Base-by-base conservation (phyloP, 2,329 filamentous ascomycete genomes). In the Fusarium armeniacum region DNA sequence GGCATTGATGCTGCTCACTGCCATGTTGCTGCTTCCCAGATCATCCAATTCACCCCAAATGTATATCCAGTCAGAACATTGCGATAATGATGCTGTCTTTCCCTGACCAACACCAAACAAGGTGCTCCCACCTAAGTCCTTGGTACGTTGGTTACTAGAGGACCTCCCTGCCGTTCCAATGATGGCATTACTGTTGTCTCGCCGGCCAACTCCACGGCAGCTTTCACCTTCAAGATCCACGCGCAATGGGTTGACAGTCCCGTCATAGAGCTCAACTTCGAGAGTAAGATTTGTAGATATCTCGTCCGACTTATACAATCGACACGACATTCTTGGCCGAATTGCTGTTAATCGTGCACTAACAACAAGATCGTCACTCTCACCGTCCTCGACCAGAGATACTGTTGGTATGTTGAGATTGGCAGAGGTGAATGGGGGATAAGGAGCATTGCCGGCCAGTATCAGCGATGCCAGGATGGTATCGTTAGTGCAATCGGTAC, bases 381-480 rank as follows among this genome's bases (percentile, higher is more conserved):
- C 15, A 26, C 58, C 41, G 32, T 60, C 40, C 28, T 75, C 71
- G 16, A 62, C 62, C 20, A 75, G 16, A 12, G 58, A 54, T 5
- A 78, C 33, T 2, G 60, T 62, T 8, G 76, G 77, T 26, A 79
- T 68, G 35, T 72, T 75, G 38, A 75, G 70, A 57, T 76, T 62
- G 15, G 77, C 75, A 61, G 76, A 81, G 0, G 81, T 82, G 45
- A 80, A 82, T 0, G 54, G 49, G 0, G 81, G 80, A 24, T 79
- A 82, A 0, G 77, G 73, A 1, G 79, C 64, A 43, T 80, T 79
- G 5, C 72, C 76, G 1, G 74, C 68, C 3, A 82, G 74, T 5
- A 82, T 76, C 5, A 82, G 65, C 0, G 79, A 78, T 1, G 79
- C 75, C 8, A 77, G 64, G 5, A 76, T 62, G 0, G 76, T 78